These are phyloP conservation scores for Apiotrichum gamsii DNA, from an alignment of 1,284 basidiomycete species.

Conservation along the genomic window DNA sequence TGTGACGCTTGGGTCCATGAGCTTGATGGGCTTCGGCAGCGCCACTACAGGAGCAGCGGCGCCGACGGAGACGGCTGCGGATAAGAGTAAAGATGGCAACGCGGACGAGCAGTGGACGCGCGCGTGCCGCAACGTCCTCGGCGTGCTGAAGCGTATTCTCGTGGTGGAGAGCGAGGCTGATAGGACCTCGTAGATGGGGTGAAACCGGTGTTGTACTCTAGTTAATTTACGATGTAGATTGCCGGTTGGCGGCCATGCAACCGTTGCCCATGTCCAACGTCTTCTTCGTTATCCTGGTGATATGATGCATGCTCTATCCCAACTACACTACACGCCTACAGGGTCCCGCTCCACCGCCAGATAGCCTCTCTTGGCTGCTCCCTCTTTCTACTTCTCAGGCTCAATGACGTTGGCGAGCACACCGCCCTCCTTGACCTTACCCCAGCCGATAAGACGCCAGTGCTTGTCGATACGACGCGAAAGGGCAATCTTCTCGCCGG, in stretches of 20 bases:
- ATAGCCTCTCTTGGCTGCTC: no score
- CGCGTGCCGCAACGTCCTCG: constrained; percentile 80
- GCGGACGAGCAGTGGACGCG: constrained; percentile 90
- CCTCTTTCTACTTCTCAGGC: not conserved
- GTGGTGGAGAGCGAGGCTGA: constrained; percentile 43
- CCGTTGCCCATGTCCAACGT: no score
- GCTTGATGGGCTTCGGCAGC: constrained; percentile 39
- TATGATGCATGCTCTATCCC: no score
- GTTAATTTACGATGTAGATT: no score
- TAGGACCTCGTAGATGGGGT: not conserved
- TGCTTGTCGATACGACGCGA: constrained; percentile 94
- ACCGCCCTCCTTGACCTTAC: constrained; percentile 41
- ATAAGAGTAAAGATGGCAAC: constrained; percentile 4
- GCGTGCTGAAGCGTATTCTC: constrained; percentile 66
- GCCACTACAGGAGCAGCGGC: no score
- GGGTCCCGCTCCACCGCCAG: no score
- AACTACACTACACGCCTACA: no score
- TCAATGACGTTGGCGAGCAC: constrained; percentile 39
- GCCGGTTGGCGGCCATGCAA: no score
- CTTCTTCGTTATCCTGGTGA: no score
- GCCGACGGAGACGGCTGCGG: no score
- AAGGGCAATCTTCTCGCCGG: constrained; percentile 91
- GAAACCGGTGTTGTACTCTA: no score
- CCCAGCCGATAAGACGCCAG: constrained; percentile 62
- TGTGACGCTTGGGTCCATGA: constrained; percentile 50